Evolutionary conservation across 768 basidiomycete species (phyloP).

Genomic region (Infundibulicybe gibba): DNA sequence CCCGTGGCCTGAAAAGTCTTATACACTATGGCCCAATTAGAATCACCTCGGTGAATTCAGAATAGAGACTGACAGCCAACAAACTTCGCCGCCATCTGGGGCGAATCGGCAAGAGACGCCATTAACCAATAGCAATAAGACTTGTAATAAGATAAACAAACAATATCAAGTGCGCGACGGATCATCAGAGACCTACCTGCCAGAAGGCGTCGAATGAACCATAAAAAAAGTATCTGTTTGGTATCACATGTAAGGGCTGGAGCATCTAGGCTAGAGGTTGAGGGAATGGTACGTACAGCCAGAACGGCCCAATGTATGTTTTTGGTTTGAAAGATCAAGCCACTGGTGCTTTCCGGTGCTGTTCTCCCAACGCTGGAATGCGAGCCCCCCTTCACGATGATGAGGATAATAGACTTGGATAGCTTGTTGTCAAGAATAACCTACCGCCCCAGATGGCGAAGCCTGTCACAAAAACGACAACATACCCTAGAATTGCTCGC

Average conservation of each 20-base stretch:
- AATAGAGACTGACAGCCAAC: constrained; percentile 16
- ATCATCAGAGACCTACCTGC: constrained; percentile 13
- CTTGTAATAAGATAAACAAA: constrained; percentile 4
- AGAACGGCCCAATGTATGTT: constrained; percentile 21
- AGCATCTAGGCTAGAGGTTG: background rate
- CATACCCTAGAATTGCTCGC: constrained; percentile 18
- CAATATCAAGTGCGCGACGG: background rate
- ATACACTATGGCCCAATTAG: constrained; percentile 15
- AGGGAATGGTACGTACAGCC: constrained; percentile 14
- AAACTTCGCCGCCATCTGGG: constrained; percentile 22
- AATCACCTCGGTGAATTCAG: background rate
- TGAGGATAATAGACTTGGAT: background rate
- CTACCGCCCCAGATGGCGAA: constrained; percentile 24
- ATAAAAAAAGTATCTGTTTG: constrained; percentile 22
- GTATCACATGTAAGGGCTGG: background rate
- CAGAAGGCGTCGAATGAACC: constrained; percentile 25
- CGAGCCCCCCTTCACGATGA: constrained; percentile 15
- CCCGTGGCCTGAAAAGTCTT: constrained; percentile 25
- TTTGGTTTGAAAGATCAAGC: constrained; percentile 19
- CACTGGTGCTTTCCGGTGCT: constrained; percentile 17
- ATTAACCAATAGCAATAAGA: constrained; percentile 26
- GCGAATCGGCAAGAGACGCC: constrained; percentile 20
- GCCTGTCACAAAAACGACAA: constrained; percentile 19
- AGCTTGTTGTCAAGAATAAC: too few species aligned
- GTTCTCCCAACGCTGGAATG: constrained; percentile 23